Base-by-base conservation (phyloP, 2,329 filamentous ascomycete genomes). In the Xylaria sp. region DNA sequence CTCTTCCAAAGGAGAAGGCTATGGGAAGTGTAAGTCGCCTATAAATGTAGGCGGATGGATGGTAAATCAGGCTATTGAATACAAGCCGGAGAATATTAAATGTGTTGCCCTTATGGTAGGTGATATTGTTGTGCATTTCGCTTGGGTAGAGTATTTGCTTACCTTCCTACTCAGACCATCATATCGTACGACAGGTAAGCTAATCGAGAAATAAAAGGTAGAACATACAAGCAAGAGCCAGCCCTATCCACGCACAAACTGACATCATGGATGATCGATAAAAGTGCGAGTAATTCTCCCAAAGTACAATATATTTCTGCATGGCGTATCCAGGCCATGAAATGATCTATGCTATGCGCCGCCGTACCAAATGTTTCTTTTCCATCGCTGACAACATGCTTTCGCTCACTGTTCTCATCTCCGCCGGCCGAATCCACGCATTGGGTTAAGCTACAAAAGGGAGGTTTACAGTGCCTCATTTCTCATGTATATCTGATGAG, bases 311-410 rank as follows among this genome's bases (percentile, higher is more conserved):
- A 42, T 33, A 28, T 58, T n/a, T 60, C 42, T 60, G n/a, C 42
- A 44, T 36, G 61, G 57, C 31, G 66, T 59, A 48, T 48, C 17
- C 28, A 63, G 38, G 17, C 66, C 42, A 13, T 44, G n/a, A 53
- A 3, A 67, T 69, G 53, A 46, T 64, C 58, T 70, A 65, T 65
- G 33, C 38, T 65, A 68, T 61, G 33, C 38, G 57, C 58, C 44
- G 31, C 57, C 17, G 56, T 59, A 58, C 46, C 56, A 31, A 10
- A 57, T 64, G 59, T 38, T 31, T 54, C 63, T 59, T 28, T 7
- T 51, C 53, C 48, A 26, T 46, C 31, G 54, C 36, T 23, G 42
- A 64, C 9, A 67, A 46, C 33, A 63, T 67, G 61, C 40, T 59
- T 49, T 51, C 36, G 7, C 33, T 59, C 53, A n/a, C 46, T 42